These are phyloP conservation scores for Pichia sorboxylosa DNA, from an alignment of 1,139 yeast species.

Conservation along the genomic window DNA sequence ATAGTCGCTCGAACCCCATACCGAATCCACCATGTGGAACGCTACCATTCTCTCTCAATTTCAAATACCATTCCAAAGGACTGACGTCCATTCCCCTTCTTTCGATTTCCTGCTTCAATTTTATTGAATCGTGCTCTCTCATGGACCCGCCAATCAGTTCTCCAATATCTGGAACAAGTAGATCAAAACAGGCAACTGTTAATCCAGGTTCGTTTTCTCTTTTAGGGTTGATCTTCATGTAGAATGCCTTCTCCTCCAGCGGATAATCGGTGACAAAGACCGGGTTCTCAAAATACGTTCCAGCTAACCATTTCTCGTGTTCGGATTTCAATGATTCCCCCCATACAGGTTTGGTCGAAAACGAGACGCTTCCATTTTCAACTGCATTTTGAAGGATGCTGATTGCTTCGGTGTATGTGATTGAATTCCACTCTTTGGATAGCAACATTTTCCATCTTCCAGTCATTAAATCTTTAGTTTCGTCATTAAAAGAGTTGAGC, in stretches of 20 bases:
- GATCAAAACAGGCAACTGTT: constrained; percentile 86
- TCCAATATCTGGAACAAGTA: constrained; percentile 84
- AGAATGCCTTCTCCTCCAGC: constrained; percentile 67
- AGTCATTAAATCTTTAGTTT: constrained; percentile 26
- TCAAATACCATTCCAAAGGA: constrained; percentile 71
- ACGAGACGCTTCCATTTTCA: constrained; percentile 19
- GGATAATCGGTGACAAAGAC: constrained; percentile 92
- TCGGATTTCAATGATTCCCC: constrained; percentile 72
- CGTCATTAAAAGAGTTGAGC: constrained; percentile 26
- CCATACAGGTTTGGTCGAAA: constrained; percentile 36
- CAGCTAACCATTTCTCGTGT: constrained; percentile 87
- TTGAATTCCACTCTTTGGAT: constrained; percentile 47
- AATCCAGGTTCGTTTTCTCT: constrained; percentile 18
- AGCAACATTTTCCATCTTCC: constrained; percentile 29
- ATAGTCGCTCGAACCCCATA: constrained; percentile 79
- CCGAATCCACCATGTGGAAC: constrained; percentile 98
- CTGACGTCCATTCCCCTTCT: constrained; percentile 41
- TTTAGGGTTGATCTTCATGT: constrained; percentile 51
- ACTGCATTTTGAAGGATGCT: constrained; percentile 30
- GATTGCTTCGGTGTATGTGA: constrained; percentile 71
- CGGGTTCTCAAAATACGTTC: constrained; percentile 53
- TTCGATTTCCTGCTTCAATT: constrained; percentile 38
- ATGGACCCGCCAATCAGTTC: constrained; percentile 93
- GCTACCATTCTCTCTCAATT: constrained; percentile 63
- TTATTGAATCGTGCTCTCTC: constrained; percentile 59